A percentile compares a stretch with the other conserved stretches of the same genome.
Conservation (phyloP, 331 rosid species). For the Spiraea crenata region DNA sequence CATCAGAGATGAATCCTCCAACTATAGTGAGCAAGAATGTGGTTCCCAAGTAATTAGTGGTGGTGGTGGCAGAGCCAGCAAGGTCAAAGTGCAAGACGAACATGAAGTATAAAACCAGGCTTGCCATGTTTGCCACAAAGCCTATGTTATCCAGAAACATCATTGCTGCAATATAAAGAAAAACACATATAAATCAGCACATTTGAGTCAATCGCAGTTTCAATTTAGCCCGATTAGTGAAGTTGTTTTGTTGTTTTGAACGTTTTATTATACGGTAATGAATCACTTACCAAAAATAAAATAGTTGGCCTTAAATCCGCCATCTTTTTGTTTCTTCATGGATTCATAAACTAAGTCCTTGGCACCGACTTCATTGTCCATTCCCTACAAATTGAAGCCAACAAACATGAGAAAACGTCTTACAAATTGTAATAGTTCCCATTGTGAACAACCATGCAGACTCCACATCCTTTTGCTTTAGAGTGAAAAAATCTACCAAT, state of each 20-base stretch:
- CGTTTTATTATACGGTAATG: not conserved
- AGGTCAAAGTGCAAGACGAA: conserved; percentile 40
- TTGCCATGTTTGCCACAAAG: conserved; percentile 63
- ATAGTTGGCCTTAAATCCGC: conserved; percentile 20
- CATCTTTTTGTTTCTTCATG: conserved; percentile 4
- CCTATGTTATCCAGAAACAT: conserved; percentile 44
- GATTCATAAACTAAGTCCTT: not conserved
- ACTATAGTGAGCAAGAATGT: conserved; percentile 44
- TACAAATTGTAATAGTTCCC: not conserved
- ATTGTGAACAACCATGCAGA: not conserved
- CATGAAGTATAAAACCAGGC: conserved; percentile 51
- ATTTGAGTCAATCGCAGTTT: not conserved
- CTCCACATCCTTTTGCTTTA: not conserved
- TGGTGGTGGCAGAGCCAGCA: conserved; percentile 44
- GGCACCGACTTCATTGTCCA: conserved; percentile 13
- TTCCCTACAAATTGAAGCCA: conserved; percentile 7
- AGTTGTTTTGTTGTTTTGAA: not conserved
- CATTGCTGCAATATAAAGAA: conserved; percentile 15
- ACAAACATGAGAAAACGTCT: not conserved
- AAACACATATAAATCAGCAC: not conserved
- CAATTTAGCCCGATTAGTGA: not conserved
- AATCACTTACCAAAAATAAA: conserved; percentile 16
- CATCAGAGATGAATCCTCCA: conserved; percentile 66
- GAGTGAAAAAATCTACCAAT: not conserved
- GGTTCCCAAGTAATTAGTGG: conserved; percentile 54